Conservation (phyloP, 2,329 filamentous ascomycete species). For the Blumeria hordei region DNA sequence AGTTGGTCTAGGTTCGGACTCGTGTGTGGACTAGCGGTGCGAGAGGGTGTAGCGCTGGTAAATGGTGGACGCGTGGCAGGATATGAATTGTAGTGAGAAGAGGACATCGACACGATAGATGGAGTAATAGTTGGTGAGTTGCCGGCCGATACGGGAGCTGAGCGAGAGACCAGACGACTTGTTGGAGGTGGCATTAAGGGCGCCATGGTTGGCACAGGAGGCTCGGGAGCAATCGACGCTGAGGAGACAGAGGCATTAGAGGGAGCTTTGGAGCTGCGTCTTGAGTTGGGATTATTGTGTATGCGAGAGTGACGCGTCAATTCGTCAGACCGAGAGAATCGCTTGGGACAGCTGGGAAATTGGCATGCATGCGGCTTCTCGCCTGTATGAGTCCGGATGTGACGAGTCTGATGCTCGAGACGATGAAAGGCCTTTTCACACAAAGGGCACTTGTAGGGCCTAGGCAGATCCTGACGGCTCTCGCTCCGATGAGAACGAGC, state of each 20-base stretch:
- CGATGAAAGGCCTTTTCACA: constrained; percentile 98
- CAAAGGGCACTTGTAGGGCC: constrained; percentile 93
- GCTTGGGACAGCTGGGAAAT: constrained; percentile 88
- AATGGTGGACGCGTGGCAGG: background rate
- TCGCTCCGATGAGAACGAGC: constrained; percentile 14
- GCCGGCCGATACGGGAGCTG: constrained; percentile 64
- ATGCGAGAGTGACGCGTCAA: constrained; percentile 91
- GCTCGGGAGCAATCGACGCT: constrained; percentile 16
- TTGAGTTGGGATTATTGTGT: constrained; percentile 96
- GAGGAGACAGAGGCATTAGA: constrained; percentile 23
- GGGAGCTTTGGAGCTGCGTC: constrained; percentile 60
- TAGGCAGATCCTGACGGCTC: constrained; percentile 45
- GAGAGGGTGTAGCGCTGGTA: background rate
- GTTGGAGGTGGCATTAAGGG: constrained; percentile 55
- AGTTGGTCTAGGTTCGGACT: constrained; percentile 15
- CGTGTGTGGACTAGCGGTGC: constrained; percentile 12
- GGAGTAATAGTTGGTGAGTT: constrained; percentile 92
- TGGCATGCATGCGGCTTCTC: constrained; percentile 96
- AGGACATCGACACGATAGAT: constrained; percentile 51
- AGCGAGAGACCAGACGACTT: constrained; percentile 52
- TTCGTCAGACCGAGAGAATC: constrained; percentile 90
- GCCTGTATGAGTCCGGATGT: constrained; percentile 92
- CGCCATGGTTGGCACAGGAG: constrained; percentile 23
- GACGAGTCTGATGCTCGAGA: constrained; percentile 28
- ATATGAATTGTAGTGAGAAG: constrained; percentile 33